phyloP scores from a whole-genome alignment of 176 grass and related monocot genomes.

The Puya raimondii region DNA sequence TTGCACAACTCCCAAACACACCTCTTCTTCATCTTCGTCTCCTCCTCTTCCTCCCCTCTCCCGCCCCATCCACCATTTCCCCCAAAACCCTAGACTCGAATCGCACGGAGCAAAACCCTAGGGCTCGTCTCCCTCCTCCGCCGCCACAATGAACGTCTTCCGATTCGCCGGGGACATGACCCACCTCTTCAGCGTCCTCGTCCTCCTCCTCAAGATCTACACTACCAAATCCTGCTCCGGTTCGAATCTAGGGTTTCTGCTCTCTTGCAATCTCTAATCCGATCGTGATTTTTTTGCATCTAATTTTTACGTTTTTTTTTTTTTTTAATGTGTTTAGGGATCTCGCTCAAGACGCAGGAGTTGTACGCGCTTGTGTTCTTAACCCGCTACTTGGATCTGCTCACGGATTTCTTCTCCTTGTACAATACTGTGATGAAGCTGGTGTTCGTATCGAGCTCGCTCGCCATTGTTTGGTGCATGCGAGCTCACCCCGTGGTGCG shows the following conservation, averaged over 20 bases:
- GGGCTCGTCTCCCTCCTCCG: background rate
- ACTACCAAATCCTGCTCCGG: constrained; percentile 95
- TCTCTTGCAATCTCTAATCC: background rate
- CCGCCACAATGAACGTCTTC: constrained; percentile 72
- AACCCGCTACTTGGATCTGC: constrained; percentile 78
- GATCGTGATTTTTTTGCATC: background rate
- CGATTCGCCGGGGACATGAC: constrained; percentile 91
- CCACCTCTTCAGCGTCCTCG: constrained; percentile 88
- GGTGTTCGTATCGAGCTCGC: constrained; percentile 68
- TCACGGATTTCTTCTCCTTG: constrained; percentile 74
- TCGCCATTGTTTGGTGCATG: constrained; percentile 97
- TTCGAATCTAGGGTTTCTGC: constrained; percentile 25
- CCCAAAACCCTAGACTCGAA: background rate
- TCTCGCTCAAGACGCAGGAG: constrained; percentile 98
- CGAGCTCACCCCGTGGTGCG: constrained; percentile 65
- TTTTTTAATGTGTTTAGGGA: constrained; percentile 31
- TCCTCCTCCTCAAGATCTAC: constrained; percentile 99
- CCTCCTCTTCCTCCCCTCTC: background rate
- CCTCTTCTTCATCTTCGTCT: background rate
- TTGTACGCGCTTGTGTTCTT: constrained; percentile 84
- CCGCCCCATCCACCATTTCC: background rate
- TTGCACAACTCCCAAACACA: background rate
- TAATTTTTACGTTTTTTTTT: background rate
- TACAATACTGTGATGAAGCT: constrained; percentile 96
- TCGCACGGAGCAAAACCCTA: background rate